Conservation (phyloP, 1,284 basidiomycete species). For the Puccinia coronata region DNA sequence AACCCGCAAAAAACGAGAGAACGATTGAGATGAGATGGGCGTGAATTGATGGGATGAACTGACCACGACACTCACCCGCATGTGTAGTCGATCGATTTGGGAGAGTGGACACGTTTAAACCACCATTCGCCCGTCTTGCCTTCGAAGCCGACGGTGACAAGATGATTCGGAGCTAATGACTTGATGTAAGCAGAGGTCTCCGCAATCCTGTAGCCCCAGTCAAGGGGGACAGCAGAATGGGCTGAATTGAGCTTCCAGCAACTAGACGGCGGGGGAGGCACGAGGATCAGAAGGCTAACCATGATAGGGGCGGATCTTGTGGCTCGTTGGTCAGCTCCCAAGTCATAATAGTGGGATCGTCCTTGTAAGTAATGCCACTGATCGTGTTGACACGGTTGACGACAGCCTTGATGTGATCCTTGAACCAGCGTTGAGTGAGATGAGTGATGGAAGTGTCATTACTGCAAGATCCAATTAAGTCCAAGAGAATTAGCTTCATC, state of each 20-base stretch:
- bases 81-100: slow-evolving; percentile 52
- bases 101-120: slow-evolving; percentile 52
- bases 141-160: slow-evolving; percentile 54
- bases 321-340: slow-evolving; percentile 55
- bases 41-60: background rate
- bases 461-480: no score
- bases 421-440: slow-evolving; percentile 45
- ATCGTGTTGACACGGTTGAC: slow-evolving; percentile 53
- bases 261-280: no score
- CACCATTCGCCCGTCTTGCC: slow-evolving; percentile 55
- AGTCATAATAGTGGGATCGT: slow-evolving; percentile 55
- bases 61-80: slow-evolving; percentile 39
- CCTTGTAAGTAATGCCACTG: slow-evolving; percentile 53
- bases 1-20: background rate
- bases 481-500: slow-evolving; percentile 36
- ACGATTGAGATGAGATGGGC: no score
- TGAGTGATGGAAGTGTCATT: slow-evolving; percentile 43
- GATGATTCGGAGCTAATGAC: slow-evolving; percentile 52
- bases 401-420: slow-evolving; percentile 51
- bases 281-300: slow-evolving; percentile 5
- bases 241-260: background rate
- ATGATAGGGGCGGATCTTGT: slow-evolving; percentile 49
- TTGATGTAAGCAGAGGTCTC: slow-evolving; percentile 53
- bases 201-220: slow-evolving; percentile 48
- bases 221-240: background rate